Percentiles rank a stretch among this genome's conserved stretches.
These are phyloP conservation scores for Epichloe typhina DNA, from an alignment of 2,329 filamentous ascomycete species.

Conservation along the genomic window DNA sequence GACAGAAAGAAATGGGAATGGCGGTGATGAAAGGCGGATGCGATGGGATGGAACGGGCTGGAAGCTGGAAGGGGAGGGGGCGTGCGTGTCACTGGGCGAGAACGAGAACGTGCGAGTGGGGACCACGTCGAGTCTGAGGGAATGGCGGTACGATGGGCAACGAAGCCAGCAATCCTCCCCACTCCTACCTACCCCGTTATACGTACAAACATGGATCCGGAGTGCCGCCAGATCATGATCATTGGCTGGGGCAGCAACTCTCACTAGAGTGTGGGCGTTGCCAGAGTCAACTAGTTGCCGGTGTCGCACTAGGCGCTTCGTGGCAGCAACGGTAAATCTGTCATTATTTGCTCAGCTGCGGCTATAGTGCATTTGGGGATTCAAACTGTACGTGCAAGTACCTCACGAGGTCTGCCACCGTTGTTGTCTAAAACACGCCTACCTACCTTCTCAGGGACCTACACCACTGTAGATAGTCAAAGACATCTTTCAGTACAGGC, in stretches of 20 bases:
- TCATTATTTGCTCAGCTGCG: no score
- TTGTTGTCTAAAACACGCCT: neutral
- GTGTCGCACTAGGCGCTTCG: neutral
- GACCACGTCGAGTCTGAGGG: neutral
- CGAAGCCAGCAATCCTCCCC: slow-evolving; percentile 2
- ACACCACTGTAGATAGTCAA: no score
- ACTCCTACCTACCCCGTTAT: neutral
- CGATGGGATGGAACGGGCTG: slow-evolving; percentile 14
- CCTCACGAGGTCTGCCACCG: neutral
- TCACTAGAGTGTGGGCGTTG: neutral
- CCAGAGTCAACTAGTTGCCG: neutral
- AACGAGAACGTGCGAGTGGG: neutral
- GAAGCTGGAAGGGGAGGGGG: slow-evolving; percentile 16
- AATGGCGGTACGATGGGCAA: slow-evolving; percentile 6
- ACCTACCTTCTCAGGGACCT: no score
- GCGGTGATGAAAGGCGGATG: slow-evolving; percentile 18
- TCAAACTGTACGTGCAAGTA: neutral
- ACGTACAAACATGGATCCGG: neutral
- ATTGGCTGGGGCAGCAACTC: neutral
- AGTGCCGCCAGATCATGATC: neutral
- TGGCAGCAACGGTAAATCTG: neutral
- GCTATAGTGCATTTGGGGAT: no score
- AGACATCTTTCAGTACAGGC: no score
- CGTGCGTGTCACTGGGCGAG: slow-evolving; percentile 14
- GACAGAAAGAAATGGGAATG: slow-evolving; percentile 18